A percentile compares a stretch with the other conserved stretches of the same genome.
Evolutionary conservation across 2,329 filamentous ascomycete genomes (phyloP).

Genomic region (Trichophyton mentagrophytes): DNA sequence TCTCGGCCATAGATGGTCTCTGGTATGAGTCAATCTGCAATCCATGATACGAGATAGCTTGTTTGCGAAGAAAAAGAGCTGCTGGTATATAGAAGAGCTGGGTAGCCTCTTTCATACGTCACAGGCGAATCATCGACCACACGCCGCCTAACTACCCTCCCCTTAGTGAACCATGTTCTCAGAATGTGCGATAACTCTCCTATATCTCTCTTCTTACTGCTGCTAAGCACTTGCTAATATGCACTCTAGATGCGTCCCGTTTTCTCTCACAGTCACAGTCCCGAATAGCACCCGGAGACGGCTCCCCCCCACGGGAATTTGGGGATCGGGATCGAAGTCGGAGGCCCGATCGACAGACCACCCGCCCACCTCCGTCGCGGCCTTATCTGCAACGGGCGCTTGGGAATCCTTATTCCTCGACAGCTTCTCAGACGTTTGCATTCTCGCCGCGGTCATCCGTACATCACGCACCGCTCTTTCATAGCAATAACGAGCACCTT

Average conservation of each 20-base stretch:
- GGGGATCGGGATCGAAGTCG: constrained; percentile 39
- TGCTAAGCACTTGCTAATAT: not conserved
- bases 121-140: not conserved
- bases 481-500: constrained; percentile 80
- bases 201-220: not conserved
- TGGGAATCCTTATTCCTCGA: constrained; percentile 65
- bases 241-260: constrained; percentile 67
- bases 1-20: not conserved
- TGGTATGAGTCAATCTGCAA: not conserved
- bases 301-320: constrained; percentile 34
- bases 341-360: constrained; percentile 30
- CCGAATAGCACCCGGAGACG: constrained; percentile 61
- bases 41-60: not conserved
- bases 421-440: constrained; percentile 58
- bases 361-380: constrained; percentile 38
- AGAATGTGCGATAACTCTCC: constrained; percentile 12
- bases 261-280: constrained; percentile 97
- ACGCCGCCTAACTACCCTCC: not conserved
- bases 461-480: constrained; percentile 78
- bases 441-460: constrained; percentile 66
- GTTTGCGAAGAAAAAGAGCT: not conserved
- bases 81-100: not conserved
- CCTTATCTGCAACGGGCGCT: constrained; percentile 41
- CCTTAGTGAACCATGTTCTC: constrained; percentile 12
- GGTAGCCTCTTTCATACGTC: not conserved